Evolutionary conservation across 108 stramenopile species (phyloP).

Genomic region (Heterococcus sp.): DNA sequence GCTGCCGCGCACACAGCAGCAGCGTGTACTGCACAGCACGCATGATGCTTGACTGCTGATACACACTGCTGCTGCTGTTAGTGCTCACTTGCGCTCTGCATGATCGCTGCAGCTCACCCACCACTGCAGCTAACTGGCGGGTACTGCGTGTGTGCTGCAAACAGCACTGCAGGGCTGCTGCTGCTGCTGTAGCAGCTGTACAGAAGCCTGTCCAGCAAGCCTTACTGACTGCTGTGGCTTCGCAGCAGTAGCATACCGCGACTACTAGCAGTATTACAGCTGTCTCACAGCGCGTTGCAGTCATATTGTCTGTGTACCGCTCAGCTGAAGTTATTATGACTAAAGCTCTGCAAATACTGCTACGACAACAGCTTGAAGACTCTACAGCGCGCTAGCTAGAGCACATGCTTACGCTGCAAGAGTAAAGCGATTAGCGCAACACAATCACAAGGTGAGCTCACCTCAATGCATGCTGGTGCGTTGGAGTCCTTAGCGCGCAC

Average conservation of each 20-base stretch:
- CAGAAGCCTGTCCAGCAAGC: background rate
- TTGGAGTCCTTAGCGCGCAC: constrained; percentile 89
- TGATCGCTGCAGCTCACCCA: too few relatives aligned
- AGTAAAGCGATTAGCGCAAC: background rate
- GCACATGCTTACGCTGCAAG: too few relatives aligned
- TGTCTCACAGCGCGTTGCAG: too few relatives aligned
- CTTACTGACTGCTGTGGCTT: too few relatives aligned
- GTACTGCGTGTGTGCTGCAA: too few relatives aligned
- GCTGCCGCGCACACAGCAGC: background rate
- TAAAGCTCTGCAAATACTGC: background rate
- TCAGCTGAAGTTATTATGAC: background rate
- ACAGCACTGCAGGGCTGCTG: background rate
- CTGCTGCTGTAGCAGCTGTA: background rate
- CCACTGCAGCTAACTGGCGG: too few relatives aligned
- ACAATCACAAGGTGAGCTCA: too few relatives aligned
- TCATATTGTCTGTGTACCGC: background rate
- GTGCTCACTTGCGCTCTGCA: background rate
- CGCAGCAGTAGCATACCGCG: too few relatives aligned
- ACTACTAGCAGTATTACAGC: too few relatives aligned
- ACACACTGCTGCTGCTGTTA: background rate
- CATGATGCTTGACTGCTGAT: background rate
- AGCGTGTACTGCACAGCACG: background rate
- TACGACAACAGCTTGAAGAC: background rate
- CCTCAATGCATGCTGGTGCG: constrained; percentile 83
- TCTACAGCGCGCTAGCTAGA: too few relatives aligned